Percentiles rank a stretch among this genome's conserved stretches.
Evolutionary conservation across 345 rosid genomes (phyloP).

Genomic region (Arabis alpina): DNA sequence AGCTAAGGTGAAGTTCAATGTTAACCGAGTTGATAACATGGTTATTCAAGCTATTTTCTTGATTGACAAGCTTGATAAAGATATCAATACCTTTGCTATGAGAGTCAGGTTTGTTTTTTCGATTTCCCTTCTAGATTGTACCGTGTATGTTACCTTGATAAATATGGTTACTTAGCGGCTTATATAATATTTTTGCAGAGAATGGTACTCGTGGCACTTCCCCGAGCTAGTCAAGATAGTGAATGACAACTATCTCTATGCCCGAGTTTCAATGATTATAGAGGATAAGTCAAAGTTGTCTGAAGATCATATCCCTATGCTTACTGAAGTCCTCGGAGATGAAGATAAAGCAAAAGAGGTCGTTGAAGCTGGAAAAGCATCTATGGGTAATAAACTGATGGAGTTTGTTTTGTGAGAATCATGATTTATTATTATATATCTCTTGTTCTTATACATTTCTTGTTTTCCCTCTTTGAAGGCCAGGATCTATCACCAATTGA

Average conservation of each 20-base stretch:
- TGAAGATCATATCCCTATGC: constrained; percentile 59
- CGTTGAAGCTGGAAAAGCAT: constrained; percentile 94
- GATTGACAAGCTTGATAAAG: constrained; percentile 89
- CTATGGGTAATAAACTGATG: constrained; percentile 69
- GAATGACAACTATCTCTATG: constrained; percentile 88
- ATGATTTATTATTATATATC: background rate
- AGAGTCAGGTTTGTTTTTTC: constrained; percentile 77
- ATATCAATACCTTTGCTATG: constrained; percentile 84
- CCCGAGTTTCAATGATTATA: constrained; percentile 68
- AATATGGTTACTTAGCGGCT: background rate
- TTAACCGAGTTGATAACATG: constrained; percentile 90
- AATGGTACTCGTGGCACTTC: constrained; percentile 99
- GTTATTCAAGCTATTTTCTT: constrained; percentile 94
- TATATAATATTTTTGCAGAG: constrained; percentile 54
- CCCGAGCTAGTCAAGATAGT: constrained; percentile 93
- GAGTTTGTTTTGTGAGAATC: background rate
- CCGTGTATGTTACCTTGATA: background rate
- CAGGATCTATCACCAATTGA: constrained; percentile 86
- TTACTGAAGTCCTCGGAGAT: constrained; percentile 82
- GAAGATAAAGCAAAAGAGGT: constrained; percentile 92
- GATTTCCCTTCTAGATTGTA: background rate
- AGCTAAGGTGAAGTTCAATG: constrained; percentile 97
- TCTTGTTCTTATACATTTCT: background rate
- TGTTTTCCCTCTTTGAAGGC: constrained; percentile 52
- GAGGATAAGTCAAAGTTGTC: constrained; percentile 75